Evolutionary conservation across 305 asterid species (phyloP), one percentile per base, ranked within the genome.

Genomic region (Rubia tinctorum): DNA sequence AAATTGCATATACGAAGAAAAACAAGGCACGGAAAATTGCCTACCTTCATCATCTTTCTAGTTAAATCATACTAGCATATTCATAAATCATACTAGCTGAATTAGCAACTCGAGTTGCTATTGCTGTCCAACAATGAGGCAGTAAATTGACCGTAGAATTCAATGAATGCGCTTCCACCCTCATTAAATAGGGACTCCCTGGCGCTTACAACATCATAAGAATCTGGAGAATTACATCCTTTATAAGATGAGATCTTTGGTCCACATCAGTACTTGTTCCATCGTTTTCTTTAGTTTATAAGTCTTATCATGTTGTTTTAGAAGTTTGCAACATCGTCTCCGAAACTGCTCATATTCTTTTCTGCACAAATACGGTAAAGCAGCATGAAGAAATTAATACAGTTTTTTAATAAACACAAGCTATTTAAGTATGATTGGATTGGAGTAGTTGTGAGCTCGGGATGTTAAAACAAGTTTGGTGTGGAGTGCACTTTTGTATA

Each of bases 121-220:
- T 78, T 82, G 20, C 80, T 86, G 75, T 89, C 89, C 63, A 71
- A 59, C 51, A 81, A 61, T 73, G 80, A 75, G 71, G 75, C 74
- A 66, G 87, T 69, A 13, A 80, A 76, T 74, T 79, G 78, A 74
- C 86, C 84, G 9, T 86, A 81, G 58, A 83, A 84, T 72, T 89
- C 87, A 0, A 78, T 68, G 68, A 79, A 80, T 53, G 77, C 77
- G 75, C 81, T 80, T 69, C 82, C 82, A 75, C 86, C 97, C 78
- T 88, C 96, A 64, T 95, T 88, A 22, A 98, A 92, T 75, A 92
- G 95, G 68, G 80, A 82, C 77, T 82, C 91, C 42, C 88, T 86
- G 49, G 80, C 77, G 45, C 76, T 80, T 69, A 72, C 89, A n/a
- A 75, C 68, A 10, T 89, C 87, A 45, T 86, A 85, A 64, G 83